Evolutionary conservation across 2,329 filamentous ascomycete genomes (phyloP).

Genomic region (Verticillium nonalfalfae): DNA sequence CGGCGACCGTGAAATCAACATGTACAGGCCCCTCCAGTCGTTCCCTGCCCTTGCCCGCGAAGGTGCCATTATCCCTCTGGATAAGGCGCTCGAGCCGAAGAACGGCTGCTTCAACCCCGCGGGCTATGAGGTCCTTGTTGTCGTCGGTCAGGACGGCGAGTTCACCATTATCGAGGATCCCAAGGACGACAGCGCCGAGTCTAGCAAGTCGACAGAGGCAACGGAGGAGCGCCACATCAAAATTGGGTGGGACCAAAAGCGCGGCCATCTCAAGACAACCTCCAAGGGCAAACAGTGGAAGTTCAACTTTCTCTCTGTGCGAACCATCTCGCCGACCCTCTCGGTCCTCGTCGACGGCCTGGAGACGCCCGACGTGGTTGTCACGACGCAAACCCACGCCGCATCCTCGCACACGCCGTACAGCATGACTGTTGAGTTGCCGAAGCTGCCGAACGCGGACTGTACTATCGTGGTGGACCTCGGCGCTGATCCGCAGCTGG

Average conservation of each 20-base stretch:
- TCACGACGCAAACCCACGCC: not conserved
- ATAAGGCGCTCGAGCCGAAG: conserved; percentile 29
- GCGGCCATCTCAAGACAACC: conserved; percentile 2
- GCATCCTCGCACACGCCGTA: not conserved
- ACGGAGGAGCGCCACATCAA: not conserved
- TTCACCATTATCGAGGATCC: conserved; percentile 44
- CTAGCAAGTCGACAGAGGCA: not conserved
- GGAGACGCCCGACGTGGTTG: not conserved
- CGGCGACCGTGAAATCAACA: conserved; percentile 42
- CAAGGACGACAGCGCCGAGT: not conserved
- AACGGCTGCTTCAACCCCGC: conserved; percentile 43
- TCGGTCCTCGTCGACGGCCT: not conserved
- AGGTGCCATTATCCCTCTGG: conserved; percentile 53
- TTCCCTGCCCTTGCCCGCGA: conserved; percentile 48
- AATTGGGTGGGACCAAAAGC: conserved; percentile 7
- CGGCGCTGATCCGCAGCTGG: not conserved
- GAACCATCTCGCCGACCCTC: not conserved
- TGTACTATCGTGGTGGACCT: not conserved
- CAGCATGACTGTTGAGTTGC: not conserved
- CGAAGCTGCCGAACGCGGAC: not conserved
- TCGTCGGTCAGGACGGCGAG: conserved; percentile 38
- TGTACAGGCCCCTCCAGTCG: conserved; percentile 41
- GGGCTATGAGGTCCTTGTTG: conserved; percentile 40
- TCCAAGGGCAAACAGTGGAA: not conserved
- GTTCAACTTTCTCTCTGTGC: not conserved